Base-by-base conservation (phyloP, 495 filamentous ascomycete species). In the Cladorrhinum samala region DNA sequence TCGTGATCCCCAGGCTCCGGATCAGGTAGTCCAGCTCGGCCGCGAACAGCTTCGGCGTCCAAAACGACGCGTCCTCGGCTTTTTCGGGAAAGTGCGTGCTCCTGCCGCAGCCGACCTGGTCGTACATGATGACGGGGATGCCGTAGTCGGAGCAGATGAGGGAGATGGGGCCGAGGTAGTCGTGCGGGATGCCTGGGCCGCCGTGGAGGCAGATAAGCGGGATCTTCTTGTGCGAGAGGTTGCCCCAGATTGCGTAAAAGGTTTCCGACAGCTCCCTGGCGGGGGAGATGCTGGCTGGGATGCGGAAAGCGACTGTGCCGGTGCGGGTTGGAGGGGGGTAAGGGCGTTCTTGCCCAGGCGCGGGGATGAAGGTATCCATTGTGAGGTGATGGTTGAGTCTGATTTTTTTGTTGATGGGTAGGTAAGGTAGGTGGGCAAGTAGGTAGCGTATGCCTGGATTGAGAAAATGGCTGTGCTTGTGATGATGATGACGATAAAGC, bases 71-170 rank as follows among this genome's bases (percentile, higher is more conserved):
- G 46, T 76, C 71, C 20, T 69, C 69, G 1, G 40, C 49, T 37
- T 70, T 75, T 6, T 76, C 65, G 2, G 56, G 67, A 7, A 78
- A 63, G 48, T 71, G 76, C 0, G 78, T 78, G 18, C 69, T 75
- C 6, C 52, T 21, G 11, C 75, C 78, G 57, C 69, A 74, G 17
- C 77, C 76, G 50, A 81, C 58, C 52, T 80, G 77, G 55, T 80
- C 77, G 58, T 82, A 82, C 56, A 80, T 60, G 17, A 81, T 59
- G n/a, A 80, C 58, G 7, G 76, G 71, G 20, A 63, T 67, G 41
- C 38, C 55, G 27, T 64, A 67, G 36, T 40, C 52, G 24, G 55
- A 20, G 24, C 61, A 40, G 9, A 76, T 58, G 33, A 74, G 67
- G 1, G 56, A 54, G 17, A 78, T 56, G 3, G 75, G 69, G 9